A percentile compares a stretch with the other conserved stretches of the same genome.
These are phyloP conservation scores for Amaranthus palmeri DNA, from an alignment of 148 eudicot genomes.

Conservation along the genomic window DNA sequence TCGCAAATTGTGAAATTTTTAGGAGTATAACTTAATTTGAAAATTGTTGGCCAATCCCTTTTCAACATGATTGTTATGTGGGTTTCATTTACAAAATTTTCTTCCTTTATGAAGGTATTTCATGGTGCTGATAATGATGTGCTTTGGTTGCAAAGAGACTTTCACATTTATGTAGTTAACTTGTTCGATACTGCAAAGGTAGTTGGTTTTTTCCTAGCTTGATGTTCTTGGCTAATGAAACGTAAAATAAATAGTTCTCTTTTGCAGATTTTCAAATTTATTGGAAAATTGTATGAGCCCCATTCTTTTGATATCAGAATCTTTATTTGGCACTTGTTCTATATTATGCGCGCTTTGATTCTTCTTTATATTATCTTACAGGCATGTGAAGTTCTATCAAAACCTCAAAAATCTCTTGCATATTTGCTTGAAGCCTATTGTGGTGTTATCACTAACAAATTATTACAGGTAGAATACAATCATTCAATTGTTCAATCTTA, in stretches of 20 bases:
- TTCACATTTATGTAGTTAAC: slow-evolving; percentile 86
- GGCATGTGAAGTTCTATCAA: slow-evolving; percentile 92
- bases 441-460: slow-evolving; percentile 69
- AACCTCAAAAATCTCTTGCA: slow-evolving; percentile 91
- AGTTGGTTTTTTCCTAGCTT: slow-evolving; percentile 3
- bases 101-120: slow-evolving; percentile 57
- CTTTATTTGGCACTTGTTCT: background rate
- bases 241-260: background rate
- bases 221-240: background rate
- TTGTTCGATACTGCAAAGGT: slow-evolving; percentile 98
- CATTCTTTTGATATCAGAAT: background rate
- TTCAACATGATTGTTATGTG: background rate
- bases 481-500: background rate
- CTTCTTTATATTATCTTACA: slow-evolving; percentile 33
- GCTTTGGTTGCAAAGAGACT: slow-evolving; percentile 98
- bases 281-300: background rate
- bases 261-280: background rate
- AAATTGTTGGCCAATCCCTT: background rate
- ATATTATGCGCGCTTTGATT: slow-evolving; percentile 2
- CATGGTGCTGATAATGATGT: slow-evolving; percentile 97
- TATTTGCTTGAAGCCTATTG: slow-evolving; percentile 86
- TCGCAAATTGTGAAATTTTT: background rate
- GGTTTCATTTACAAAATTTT: slow-evolving; percentile 1
- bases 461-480: slow-evolving; percentile 53
- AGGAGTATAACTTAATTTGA: background rate